Conservation (phyloP, 1,284 basidiomycete genomes). For the Cryptococcus amylolentus region DNA sequence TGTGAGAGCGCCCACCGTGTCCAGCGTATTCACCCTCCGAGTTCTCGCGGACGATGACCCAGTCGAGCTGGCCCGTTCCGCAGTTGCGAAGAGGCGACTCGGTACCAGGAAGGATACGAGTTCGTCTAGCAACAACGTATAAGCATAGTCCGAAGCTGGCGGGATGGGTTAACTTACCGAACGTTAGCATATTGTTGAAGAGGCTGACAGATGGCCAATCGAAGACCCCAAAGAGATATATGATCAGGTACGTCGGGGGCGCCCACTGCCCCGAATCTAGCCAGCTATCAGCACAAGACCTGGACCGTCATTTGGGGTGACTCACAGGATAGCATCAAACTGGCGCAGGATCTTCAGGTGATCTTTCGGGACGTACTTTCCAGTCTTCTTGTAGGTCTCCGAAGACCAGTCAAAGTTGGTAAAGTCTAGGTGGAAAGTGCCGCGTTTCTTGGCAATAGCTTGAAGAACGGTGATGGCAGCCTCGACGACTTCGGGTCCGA, state of each 20-base stretch:
- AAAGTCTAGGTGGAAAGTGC: conserved; percentile 46
- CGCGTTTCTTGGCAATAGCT: conserved; percentile 33
- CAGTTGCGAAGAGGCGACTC: conserved; percentile 51
- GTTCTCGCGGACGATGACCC: conserved; percentile 57
- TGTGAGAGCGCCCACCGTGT: conserved; percentile 54
- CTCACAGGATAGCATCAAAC: conserved; percentile 49
- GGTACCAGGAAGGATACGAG: conserved; percentile 56
- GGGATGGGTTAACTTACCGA: conserved; percentile 23
- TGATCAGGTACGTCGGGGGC: conserved; percentile 55
- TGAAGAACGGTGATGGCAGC: conserved; percentile 48
- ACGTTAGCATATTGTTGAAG: conserved; percentile 58
- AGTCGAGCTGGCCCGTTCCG: conserved; percentile 51
- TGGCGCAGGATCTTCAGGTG: conserved; percentile 46
- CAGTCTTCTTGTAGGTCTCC: conserved; percentile 43
- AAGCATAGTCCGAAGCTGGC: background rate
- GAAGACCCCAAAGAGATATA: conserved; percentile 56
- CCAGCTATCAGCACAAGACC: background rate
- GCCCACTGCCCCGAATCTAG: conserved; percentile 48
- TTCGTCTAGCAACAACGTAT: conserved; percentile 36
- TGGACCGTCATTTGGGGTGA: background rate
- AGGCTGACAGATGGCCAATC: conserved; percentile 55
- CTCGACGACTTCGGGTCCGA: conserved; percentile 55
- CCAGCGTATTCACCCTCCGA: conserved; percentile 59
- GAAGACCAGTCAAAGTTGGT: conserved; percentile 48
- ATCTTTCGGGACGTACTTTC: conserved; percentile 49